Evolutionary conservation across 805 yeast genomes (phyloP), one percentile per base, ranked within the genome.

Genomic region (Pichia nanzhaoensis): DNA sequence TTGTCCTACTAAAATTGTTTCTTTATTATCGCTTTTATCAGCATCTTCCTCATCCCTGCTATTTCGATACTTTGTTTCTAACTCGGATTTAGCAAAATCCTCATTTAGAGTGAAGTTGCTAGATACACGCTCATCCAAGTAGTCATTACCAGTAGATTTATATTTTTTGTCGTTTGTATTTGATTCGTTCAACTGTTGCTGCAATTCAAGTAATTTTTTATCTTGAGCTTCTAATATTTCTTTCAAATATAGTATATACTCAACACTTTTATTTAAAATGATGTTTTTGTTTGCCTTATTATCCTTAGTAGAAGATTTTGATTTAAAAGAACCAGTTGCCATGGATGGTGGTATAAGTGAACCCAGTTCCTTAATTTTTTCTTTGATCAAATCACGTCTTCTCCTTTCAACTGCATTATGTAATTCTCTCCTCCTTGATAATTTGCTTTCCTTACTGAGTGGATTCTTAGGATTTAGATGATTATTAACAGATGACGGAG

Each of bases 361-460:
- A 1, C 95, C 91, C 55, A 90, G 68, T 55, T 87, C 95, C 59
- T 84, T 83, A 50, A 90, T 89, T 55, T 86, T 80, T 57, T 85
- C 95, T 60, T 90, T 89, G 57, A 90, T 90, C 54, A 87, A 71
- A 61, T 91, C 98, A 51, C 98, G 73, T 58, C 98, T 75, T 54
- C 96, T 73, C 55, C 96, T 74, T 63, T 90, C 98, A 4, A 90
- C 97, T 1, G 95, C 96, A 59, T 90, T 90, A 63, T 90, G 98
- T 50, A 88, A 82, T 59, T 89, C 96, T 48, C 95, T 69, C 51
- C 96, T 74, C 51, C 95, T 73, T 49, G 79, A 76, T 44, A 84
- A 61, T 57, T 84, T 84, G 48, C 83, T 88, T 43, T 84, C 95
- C 56, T 78, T 79, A 4, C 75, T 63, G 33, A 74, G 46, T 42